Base-by-base conservation (phyloP, 2,329 filamentous ascomycete genomes). In the Exophiala viscosa region DNA sequence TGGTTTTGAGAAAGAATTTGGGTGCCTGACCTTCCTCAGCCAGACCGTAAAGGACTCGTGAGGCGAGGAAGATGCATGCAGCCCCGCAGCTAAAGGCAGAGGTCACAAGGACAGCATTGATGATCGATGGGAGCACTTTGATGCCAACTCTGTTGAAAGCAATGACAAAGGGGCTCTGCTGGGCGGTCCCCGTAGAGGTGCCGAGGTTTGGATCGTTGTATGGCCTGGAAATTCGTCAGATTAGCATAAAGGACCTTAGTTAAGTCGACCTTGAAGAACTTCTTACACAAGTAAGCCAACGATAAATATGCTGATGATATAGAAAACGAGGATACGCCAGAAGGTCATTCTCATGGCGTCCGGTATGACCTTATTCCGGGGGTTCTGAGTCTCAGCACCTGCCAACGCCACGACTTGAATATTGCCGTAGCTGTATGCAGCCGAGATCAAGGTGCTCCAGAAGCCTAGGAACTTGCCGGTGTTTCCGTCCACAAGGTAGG, bases 71-170 rank as follows among this genome's bases (percentile, higher is more conserved):
- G 34, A 79, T 74, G 57, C 15, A 28, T 1, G 76, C 77, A 63
- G 81, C 81, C 13, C 74, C 78, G 10, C 78, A 77, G 1, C 75
- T 78, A 65, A 79, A 80, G 58, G 79, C 78, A 28, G 74, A 76
- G 2, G 77, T 81, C 44, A 80, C 62, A 33, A 77, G 58, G 2
- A 45, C n/a, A 11, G 80, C 81, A 60, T 84, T 84, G 60, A 81
- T 75, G 11, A 84, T 70, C 47, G 81, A 71, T 6, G 81, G 79
- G 34, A 84, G 73, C 9, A 76, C 77, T 4, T 74, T 76, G 0
- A 90, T 84, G 0, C 84, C 82, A 2, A 86, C 87, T 13, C 68
- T 70, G 36, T 69, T 60, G 52, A 73, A 71, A 8, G 68, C 71
- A 9, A 71, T 65, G 20, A 73, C 70, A n/a, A 80, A 83, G 6